These are phyloP conservation scores for Kuraishia piskuri DNA, from an alignment of 805 yeast species.

Conservation along the genomic window DNA sequence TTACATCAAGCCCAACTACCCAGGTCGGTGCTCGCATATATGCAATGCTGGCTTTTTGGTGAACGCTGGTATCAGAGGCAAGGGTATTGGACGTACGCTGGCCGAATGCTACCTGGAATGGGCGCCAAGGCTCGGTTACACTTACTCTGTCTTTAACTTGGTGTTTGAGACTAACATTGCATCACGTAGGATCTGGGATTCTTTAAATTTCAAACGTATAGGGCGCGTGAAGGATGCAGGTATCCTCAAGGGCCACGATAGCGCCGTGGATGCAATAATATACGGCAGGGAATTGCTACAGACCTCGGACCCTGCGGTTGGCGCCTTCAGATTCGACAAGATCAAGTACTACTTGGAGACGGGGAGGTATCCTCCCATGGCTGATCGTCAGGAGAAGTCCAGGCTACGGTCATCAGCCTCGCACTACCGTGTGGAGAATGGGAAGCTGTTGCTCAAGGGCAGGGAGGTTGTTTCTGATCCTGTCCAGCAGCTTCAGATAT, in stretches of 20 bases:
- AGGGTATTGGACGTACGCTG: conserved; percentile 82
- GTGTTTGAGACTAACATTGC: conserved; percentile 85
- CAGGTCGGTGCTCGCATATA: conserved; percentile 90
- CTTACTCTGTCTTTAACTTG: conserved; percentile 73
- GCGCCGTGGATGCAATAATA: conserved; percentile 79
- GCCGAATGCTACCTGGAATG: conserved; percentile 81
- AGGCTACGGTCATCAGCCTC: conserved; percentile 73
- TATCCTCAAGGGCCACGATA: conserved; percentile 72
- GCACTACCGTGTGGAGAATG: conserved; percentile 64
- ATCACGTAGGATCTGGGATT: conserved; percentile 71
- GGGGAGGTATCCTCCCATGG: conserved; percentile 78
- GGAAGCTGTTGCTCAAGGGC: conserved; percentile 67
- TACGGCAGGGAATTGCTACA: conserved; percentile 75
- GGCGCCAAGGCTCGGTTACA: conserved; percentile 87
- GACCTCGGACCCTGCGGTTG: conserved; percentile 36
- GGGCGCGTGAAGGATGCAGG: conserved; percentile 88
- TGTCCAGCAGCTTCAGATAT: conserved; percentile 63
- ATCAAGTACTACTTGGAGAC: conserved; percentile 72
- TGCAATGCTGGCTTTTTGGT: conserved; percentile 85
- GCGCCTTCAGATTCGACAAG: conserved; percentile 63
- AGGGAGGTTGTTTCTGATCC: conserved; percentile 80
- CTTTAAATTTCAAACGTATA: conserved; percentile 63
- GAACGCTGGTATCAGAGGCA: conserved; percentile 86
- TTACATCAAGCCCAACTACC: conserved; percentile 78
- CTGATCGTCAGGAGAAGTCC: conserved; percentile 82